These are phyloP conservation scores for Botryotinia calthae DNA, from an alignment of 2,329 filamentous ascomycete species.

Conservation along the genomic window DNA sequence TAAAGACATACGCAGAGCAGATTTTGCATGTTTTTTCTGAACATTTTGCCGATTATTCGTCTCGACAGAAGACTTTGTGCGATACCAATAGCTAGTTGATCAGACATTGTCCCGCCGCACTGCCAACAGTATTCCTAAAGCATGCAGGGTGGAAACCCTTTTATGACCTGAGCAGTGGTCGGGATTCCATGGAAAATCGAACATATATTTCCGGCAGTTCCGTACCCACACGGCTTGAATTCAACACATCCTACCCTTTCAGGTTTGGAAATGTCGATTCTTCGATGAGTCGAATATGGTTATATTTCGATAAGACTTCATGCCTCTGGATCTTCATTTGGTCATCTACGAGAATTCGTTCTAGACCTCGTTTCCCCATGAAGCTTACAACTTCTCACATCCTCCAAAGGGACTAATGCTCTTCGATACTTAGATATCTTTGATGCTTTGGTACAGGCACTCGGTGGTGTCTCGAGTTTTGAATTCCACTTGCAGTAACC, in stretches of 20 bases:
- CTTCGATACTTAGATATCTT: not conserved
- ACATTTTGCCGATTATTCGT: not conserved
- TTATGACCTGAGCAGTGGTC: not conserved
- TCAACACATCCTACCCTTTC: not conserved
- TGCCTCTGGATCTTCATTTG: not conserved
- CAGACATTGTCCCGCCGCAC: not conserved
- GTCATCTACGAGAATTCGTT: no score
- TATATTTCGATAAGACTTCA: not conserved
- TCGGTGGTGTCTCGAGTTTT: not conserved
- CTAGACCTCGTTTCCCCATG: not conserved
- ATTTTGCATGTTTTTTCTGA: not conserved
- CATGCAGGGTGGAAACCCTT: not conserved
- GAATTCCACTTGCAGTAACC: not conserved
- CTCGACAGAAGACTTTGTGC: not conserved
- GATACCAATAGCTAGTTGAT: not conserved
- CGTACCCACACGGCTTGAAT: not conserved
- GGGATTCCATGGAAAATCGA: not conserved
- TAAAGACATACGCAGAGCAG: not conserved
- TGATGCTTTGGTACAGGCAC: not conserved
- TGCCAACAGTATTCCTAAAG: not conserved
- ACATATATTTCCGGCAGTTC: not conserved
- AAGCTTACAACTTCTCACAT: not conserved
- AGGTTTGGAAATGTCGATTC: not conserved
- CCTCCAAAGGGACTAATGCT: not conserved
- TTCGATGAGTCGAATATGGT: not conserved